Percentiles rank a stretch among this genome's conserved stretches.
These are phyloP conservation scores for Xylariales sp. DNA, from an alignment of 2,329 filamentous ascomycete species.

Conservation along the genomic window DNA sequence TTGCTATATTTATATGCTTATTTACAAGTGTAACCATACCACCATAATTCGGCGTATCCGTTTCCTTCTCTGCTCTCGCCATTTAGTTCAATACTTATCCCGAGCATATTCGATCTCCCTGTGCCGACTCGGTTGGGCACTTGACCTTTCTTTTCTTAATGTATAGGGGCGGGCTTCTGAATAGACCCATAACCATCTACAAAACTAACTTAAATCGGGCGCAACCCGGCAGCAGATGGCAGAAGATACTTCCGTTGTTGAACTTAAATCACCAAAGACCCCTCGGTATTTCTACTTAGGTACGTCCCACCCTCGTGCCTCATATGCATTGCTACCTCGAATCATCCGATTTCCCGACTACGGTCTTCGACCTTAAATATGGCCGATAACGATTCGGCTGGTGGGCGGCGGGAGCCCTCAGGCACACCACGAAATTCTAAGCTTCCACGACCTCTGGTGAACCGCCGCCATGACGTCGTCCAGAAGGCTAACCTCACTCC, in stretches of 20 bases:
- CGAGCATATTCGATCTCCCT: background rate
- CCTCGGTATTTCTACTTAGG: slow-evolving; percentile 39
- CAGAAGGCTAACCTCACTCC: slow-evolving; percentile 35
- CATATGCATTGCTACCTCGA: background rate
- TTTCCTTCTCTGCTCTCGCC: background rate
- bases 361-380: slow-evolving; percentile 32
- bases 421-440: slow-evolving; percentile 34
- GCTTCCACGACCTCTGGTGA: slow-evolving; percentile 37
- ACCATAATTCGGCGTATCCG: background rate
- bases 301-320: slow-evolving; percentile 39
- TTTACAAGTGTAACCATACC: background rate
- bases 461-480: slow-evolving; percentile 27
- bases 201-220: slow-evolving; percentile 27
- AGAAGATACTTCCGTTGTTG: slow-evolving; percentile 33
- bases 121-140: slow-evolving; percentile 1
- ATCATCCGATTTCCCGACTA: background rate
- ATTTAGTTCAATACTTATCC: background rate
- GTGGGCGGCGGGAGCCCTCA: slow-evolving; percentile 28
- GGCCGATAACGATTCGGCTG: slow-evolving; percentile 30
- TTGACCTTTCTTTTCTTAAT: background rate
- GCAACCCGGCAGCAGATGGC: slow-evolving; percentile 27
- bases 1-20: slow-evolving; percentile 11
- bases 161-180: background rate
- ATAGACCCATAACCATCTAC: background rate
- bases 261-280: slow-evolving; percentile 36